Evolutionary conservation across 768 basidiomycete species (phyloP).

Genomic region (Suillus ampliporus): DNA sequence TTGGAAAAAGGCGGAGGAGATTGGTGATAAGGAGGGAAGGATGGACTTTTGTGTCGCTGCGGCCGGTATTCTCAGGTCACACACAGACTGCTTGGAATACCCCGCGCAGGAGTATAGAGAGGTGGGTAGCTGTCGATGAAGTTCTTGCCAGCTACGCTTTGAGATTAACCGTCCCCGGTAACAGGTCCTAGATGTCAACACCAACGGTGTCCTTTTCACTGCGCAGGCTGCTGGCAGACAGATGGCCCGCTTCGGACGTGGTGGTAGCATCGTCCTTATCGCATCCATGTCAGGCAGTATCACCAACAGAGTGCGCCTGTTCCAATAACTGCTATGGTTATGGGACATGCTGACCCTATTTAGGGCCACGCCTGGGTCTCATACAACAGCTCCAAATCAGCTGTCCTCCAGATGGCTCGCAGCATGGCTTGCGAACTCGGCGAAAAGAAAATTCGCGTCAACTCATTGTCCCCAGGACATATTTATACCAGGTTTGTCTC

Average conservation of each 20-base stretch:
- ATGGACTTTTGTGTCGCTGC: conserved; percentile 82
- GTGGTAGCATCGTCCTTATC: conserved; percentile 62
- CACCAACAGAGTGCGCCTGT: conserved; percentile 62
- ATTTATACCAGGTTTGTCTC: conserved; percentile 66
- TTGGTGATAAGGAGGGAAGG: conserved; percentile 69
- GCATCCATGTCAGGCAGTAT: conserved; percentile 71
- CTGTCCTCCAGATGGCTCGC: conserved; percentile 79
- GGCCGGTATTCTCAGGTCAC: conserved; percentile 68
- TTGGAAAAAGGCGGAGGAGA: conserved; percentile 62
- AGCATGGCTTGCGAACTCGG: conserved; percentile 86
- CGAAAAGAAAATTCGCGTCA: conserved; percentile 67
- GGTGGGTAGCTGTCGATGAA: conserved; percentile 38
- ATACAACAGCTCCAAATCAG: conserved; percentile 80
- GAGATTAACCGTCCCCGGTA: too few relatives aligned
- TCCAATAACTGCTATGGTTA: background rate
- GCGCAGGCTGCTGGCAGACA: conserved; percentile 65
- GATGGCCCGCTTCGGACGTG: conserved; percentile 54
- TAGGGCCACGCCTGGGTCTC: conserved; percentile 79
- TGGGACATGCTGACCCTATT: conserved; percentile 9
- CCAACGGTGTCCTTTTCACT: conserved; percentile 63
- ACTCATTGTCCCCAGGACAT: conserved; percentile 77
- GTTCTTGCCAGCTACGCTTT: background rate
- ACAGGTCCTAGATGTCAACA: conserved; percentile 73
- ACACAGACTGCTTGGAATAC: conserved; percentile 70
- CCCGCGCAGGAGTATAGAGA: conserved; percentile 67